phyloP scores from a whole-genome alignment of 1,139 yeast species.

The Zygosaccharomyces pseudobailii region DNA sequence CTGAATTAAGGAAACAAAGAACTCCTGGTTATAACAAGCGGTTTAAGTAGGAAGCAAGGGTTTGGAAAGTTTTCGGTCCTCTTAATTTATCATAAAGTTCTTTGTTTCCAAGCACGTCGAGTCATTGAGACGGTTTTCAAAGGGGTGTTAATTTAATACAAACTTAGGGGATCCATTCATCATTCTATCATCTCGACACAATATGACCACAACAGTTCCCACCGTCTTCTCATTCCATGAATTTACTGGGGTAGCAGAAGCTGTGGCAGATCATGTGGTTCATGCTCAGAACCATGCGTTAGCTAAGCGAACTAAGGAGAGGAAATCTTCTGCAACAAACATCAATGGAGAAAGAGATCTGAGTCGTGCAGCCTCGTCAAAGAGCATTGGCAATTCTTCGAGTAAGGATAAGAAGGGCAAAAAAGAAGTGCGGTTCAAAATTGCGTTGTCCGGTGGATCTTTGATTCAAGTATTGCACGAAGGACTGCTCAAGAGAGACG shows the following conservation, averaged over 20 bases:
- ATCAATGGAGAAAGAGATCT: slow-evolving; percentile 9
- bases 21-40: not conserved
- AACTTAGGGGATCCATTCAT: not conserved
- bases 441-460: slow-evolving; percentile 92
- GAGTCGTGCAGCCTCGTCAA: slow-evolving; percentile 15
- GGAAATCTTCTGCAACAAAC: slow-evolving; percentile 17
- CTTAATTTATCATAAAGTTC: not conserved
- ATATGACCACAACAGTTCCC: slow-evolving; percentile 90
- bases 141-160: not conserved
- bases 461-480: slow-evolving; percentile 78
- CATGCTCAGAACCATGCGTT: slow-evolving; percentile 62
- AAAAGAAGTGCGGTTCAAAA: slow-evolving; percentile 64
- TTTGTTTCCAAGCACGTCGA: not conserved
- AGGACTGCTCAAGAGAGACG: slow-evolving; percentile 70
- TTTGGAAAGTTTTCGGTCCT: not conserved
- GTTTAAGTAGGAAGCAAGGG: not conserved
- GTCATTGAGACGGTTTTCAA: not conserved
- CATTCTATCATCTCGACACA: not conserved
- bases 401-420: slow-evolving; percentile 20
- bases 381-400: slow-evolving; percentile 13
- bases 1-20: not conserved
- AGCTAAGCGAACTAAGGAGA: slow-evolving; percentile 19
- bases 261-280: slow-evolving; percentile 86
- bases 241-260: slow-evolving; percentile 85
- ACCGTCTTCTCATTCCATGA: slow-evolving; percentile 87